phyloP scores from a whole-genome alignment of 139 green algal genomes.

The Haematococcus sp. region DNA sequence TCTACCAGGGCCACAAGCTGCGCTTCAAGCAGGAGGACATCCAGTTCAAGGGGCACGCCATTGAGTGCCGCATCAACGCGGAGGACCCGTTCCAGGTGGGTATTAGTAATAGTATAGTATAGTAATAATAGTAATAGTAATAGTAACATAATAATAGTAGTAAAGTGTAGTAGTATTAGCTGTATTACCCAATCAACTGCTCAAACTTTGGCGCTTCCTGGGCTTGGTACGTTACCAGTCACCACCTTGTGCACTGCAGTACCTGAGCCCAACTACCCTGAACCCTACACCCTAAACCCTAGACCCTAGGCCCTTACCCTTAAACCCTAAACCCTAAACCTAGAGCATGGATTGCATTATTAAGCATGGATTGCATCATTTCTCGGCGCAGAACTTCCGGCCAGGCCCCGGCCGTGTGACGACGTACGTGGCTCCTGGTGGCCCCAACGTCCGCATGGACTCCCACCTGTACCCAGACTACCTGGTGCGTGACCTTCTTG shows the following conservation, averaged over 20 bases:
- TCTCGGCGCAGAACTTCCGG: constrained; percentile 44
- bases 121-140: too few relatives aligned
- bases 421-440: constrained; percentile 87
- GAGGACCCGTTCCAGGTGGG: constrained; percentile 85
- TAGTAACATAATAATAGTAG: too few relatives aligned
- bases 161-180: too few relatives aligned
- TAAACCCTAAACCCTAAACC: constrained; percentile 25
- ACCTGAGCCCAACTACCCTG: not conserved
- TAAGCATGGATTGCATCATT: too few relatives aligned
- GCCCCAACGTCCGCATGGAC: constrained; percentile 95
- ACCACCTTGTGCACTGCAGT: too few relatives aligned
- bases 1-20: constrained; percentile 75
- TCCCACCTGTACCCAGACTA: constrained; percentile 95
- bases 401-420: constrained; percentile 73
- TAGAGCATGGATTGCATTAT: too few relatives aligned
- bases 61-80: constrained; percentile 94
- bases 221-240: too few relatives aligned
- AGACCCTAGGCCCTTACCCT: not conserved
- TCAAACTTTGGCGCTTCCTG: too few relatives aligned
- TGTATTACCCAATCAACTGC: too few relatives aligned
- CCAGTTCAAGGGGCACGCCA: constrained; percentile 84
- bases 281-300: not conserved
- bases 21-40: constrained; percentile 86
- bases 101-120: not conserved
- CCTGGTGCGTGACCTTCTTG: constrained; percentile 30